Base-by-base conservation (phyloP, 345 rosid genomes). In the Salix brachista region DNA sequence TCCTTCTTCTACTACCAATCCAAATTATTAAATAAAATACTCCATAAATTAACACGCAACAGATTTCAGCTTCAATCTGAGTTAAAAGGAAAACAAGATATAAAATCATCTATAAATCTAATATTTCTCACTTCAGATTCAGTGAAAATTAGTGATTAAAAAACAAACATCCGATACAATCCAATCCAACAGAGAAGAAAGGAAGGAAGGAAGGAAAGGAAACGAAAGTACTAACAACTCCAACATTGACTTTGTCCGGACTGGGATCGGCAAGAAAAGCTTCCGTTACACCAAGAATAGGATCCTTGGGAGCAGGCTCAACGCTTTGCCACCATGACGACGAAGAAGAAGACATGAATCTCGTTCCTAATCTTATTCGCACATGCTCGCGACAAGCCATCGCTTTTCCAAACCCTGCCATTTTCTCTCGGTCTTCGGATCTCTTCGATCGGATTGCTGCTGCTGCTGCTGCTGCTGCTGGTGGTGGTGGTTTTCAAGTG, bases 271-370 rank as follows among this genome's bases (percentile, higher is more conserved):
- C 97, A 69, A 92, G 90, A 82, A 90, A 95, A 69, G 97, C 99
- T 74, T 95, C 99, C 58, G 99, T 93, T 70, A 95, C 99, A 28
- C 99, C 97, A 26, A 95, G 97, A 69, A 95, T 95, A 5, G 97
- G 99, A 81, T 95, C 99, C 81, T 90, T 95, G 11, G 96, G 83
- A 19, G 97, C 99, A 8, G 96, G 96, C 88, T 91, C 92, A 32
- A 95, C 93, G 90, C 78, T 88, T 68, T 84, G 80, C 97, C 99
- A 95, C 97, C 93, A 89, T 26, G 97, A 91, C 17, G 69, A 66
- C 65, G 26, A 3, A 1, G 62, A 56, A 16, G 62, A 56, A 19
- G 95, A 89, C 90, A 94, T 87, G 72, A 83, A 85, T 84, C 97
- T 86, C 52, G 83, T 74, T 66, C 90, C 88, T 1, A 73, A 64